Evolutionary conservation across 192 early-diverging fungal species (phyloP), one percentile per base, ranked within the genome.

Genomic region (Backusella australiensis): DNA sequence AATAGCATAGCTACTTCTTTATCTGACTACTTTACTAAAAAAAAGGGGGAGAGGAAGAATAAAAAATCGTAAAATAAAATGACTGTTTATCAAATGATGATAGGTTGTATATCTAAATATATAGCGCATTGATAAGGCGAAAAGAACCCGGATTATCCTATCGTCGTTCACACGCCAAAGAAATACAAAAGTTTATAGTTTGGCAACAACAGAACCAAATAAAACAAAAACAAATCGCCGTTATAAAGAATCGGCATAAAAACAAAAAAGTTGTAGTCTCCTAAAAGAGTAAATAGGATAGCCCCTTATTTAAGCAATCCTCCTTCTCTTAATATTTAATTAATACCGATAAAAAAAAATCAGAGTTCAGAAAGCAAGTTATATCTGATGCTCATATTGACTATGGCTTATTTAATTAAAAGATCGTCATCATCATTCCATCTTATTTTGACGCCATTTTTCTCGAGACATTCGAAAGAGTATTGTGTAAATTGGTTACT

Each of bases 401-500:
- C 14, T 29, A 63, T 29, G 26, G 2, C 0, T 11, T 26, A 14
- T 63, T 63, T 63, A 63, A 63, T 63, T 63, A 63, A 12, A 56
- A 56, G 5, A 23, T 2, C 2, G 0, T 44, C 42, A 42, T 42
- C 15, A 44, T 44, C 42, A 44, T 44, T 29, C 1, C 32, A 32
- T 3, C 21, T 63, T 63, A 9, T 63, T 26, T 29, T 63, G 11
- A 29, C 9, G 23, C n/a, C 56, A 63, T 63, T 29, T 12, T 63
- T 63, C 56, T 63, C n/a, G 56, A 63, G 56, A 32, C 63, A 34
- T 41, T 53, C 11, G 63, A 44, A 23, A 78, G 36, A 9, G 49
- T 72, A 52, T 67, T 44, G 6, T 68, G 72, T 26, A 81, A 59
- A 46, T 74, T 59, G 38, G 73, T 78, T 2, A 77, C 76, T 19